Base-by-base conservation (phyloP, 2,329 filamentous ascomycete species). In the Lachnellula willkommii region DNA sequence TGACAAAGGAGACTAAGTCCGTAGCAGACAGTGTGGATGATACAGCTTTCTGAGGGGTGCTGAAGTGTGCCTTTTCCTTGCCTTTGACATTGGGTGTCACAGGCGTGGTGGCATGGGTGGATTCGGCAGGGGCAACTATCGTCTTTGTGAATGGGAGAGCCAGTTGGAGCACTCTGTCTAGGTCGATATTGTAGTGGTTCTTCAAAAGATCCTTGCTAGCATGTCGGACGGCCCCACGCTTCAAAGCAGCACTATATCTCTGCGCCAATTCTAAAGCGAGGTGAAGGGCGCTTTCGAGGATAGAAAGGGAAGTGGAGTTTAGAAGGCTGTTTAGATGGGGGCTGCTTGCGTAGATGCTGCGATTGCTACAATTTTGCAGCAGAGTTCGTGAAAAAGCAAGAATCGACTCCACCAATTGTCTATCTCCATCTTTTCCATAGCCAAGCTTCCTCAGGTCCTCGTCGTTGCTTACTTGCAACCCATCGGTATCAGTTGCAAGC, bases 341-440 rank as follows among this genome's bases (percentile, higher is more conserved):
- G 70, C 93, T 97, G 76, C 94, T 99, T 58, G 88, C 90, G 71
- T 97, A 99, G 66, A 99, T 85, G 74, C 92, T 96, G 64, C 95
- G 82, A 69, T 99, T 99, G 57, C 93, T 94, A 72, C 94, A 99
- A 70, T 96, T 94, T 70, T 97, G 90, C 51, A 97, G 76, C 32
- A 99, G 79, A 71, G 95, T 82, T 59, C 87, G 84, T 22, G 92
- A 96, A 72, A 99, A 99, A 64, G 83, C 79, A 58, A 99, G 77
- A 53, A 97, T 80, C 32, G 83, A 79, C 70, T 95, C 87, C 54
- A 97, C 76, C 59, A 99, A 79, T 67, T 88, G 77, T 64, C 85
- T 79, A 71, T 99, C 94, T 63, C 89, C 92, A 66, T 96, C 88
- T 53, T 79, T 69, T 2, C 81, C 77, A 69, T 87, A 90, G 28